Conservation (phyloP, 2,329 filamentous ascomycete genomes). For the Polychaeton citri region DNA sequence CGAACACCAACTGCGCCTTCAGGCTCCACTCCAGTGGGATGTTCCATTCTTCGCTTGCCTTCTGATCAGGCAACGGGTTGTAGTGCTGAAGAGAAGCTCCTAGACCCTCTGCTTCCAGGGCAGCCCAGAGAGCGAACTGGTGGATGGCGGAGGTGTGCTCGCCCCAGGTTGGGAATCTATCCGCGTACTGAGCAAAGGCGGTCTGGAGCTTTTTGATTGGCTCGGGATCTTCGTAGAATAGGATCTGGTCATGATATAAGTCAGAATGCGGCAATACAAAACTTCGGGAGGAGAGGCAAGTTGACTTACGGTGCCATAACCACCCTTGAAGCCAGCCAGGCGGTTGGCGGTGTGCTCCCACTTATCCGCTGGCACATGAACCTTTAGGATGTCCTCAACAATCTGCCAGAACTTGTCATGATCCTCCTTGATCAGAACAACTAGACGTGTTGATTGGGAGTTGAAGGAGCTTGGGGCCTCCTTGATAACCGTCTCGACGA, state of each 20-base stretch:
- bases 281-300: neutral
- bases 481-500: constrained; percentile 46
- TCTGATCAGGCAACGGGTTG: constrained; percentile 69
- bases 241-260: constrained; percentile 34
- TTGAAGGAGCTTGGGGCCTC: constrained; percentile 77
- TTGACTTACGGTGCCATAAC: constrained; percentile 57
- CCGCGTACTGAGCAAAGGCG: constrained; percentile 59
- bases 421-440: constrained; percentile 68
- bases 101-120: constrained; percentile 69
- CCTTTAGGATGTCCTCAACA: constrained; percentile 49
- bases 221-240: constrained; percentile 74
- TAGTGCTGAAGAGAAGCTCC: constrained; percentile 90
- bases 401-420: constrained; percentile 84
- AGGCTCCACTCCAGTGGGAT: constrained; percentile 62
- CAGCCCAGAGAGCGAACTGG: constrained; percentile 69
- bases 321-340: constrained; percentile 51
- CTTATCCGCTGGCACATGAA: constrained; percentile 51
- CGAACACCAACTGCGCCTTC: constrained; percentile 72
- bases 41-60: constrained; percentile 56
- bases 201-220: constrained; percentile 53
- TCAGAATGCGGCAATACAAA: neutral
- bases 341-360: constrained; percentile 43
- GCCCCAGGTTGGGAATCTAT: constrained; percentile 67
- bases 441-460: constrained; percentile 65
- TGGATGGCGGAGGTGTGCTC: constrained; percentile 70